These are phyloP conservation scores for Yamadazyma conglobata DNA, from an alignment of 1,139 yeast genomes.

Conservation along the genomic window DNA sequence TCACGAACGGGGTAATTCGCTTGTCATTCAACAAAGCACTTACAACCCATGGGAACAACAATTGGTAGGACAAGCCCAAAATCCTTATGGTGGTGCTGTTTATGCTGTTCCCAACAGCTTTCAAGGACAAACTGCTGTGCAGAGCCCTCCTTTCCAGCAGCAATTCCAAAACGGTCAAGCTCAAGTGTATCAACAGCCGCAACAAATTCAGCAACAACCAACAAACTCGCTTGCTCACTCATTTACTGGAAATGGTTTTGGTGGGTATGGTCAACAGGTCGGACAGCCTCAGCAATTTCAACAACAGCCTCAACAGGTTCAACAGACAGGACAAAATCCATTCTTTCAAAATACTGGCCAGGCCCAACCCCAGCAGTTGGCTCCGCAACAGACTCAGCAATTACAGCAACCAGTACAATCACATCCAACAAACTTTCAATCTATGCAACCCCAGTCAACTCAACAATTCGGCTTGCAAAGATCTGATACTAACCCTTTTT, in stretches of 20 bases:
- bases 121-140: constrained; percentile 11
- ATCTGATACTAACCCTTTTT: constrained; percentile 43
- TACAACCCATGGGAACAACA: constrained; percentile 43
- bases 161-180: constrained; percentile 10
- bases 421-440: constrained; percentile 14
- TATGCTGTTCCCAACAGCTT: constrained; percentile 13
- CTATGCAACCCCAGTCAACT: constrained; percentile 15
- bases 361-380: constrained; percentile 6
- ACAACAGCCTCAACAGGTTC: constrained; percentile 21
- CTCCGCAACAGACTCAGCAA: constrained; percentile 2
- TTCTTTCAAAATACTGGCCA: constrained; percentile 18
- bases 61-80: constrained; percentile 10
- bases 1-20: constrained; percentile 24
- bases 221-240: constrained; percentile 21
- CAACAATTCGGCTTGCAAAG: constrained; percentile 22
- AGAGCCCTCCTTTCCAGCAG: constrained; percentile 8
- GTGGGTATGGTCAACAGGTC: constrained; percentile 48
- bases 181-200: constrained; percentile 7
- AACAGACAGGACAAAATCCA: constrained; percentile 27
- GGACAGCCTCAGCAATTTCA: constrained; percentile 19
- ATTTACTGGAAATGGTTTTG: constrained; percentile 58
- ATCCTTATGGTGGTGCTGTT: constrained; percentile 12
- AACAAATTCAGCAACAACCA: constrained; percentile 9
- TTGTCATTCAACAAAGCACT: constrained; percentile 42
- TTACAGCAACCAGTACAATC: constrained; percentile 12